Base-by-base conservation (phyloP, 202 grass and related monocot genomes). In the Elaeis oleifera region DNA sequence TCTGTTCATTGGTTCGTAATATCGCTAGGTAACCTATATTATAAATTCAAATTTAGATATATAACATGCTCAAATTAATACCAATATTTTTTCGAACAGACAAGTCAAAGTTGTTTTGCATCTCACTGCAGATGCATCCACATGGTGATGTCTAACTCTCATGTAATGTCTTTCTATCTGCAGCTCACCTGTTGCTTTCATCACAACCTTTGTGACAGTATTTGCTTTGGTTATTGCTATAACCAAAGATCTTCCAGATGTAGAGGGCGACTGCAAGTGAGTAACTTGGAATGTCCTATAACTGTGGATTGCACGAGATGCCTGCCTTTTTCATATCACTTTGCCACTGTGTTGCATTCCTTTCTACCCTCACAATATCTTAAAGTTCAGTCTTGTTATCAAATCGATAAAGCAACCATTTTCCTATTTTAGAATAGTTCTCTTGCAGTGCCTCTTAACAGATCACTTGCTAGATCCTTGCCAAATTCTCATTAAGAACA, bases 151-250 rank as follows among this genome's bases (percentile, higher is more conserved):
- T 75, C 70, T 90, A 90, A 86, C 36, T 6, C 17, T n/a, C 71
- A 50, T 77, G 60, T 63, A 64, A 75, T 63, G 67, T 78, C 28
- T 80, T 85, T 74, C 56, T 66, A 68, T 85, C 61, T 92, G 80
- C 88, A 97, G 94, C 77, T 84, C 69, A 66, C 94, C 88, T 71
- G 88, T 99, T 60, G 85, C 88, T 77, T 99, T 99, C 64, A 92
- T 99, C 75, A 99, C 94, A 67, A 81, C 77, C 69, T 99, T 99
- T 18, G 94, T 99, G 39, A 99, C 94, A 58, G 28, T 99, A 51
- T 99, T 99, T 86, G 88, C 94, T 77, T 75, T 99, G 84, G 94
- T 84, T 62, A 99, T 99, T 85, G 94, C 94, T 76, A 99, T 99
- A 84, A 99, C 94, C 28, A 99, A 99, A 79, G 94, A 99, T 75